Evolutionary conservation across 2,329 filamentous ascomycete species (phyloP).

Genomic region (Paraconiothyrium sp.): DNA sequence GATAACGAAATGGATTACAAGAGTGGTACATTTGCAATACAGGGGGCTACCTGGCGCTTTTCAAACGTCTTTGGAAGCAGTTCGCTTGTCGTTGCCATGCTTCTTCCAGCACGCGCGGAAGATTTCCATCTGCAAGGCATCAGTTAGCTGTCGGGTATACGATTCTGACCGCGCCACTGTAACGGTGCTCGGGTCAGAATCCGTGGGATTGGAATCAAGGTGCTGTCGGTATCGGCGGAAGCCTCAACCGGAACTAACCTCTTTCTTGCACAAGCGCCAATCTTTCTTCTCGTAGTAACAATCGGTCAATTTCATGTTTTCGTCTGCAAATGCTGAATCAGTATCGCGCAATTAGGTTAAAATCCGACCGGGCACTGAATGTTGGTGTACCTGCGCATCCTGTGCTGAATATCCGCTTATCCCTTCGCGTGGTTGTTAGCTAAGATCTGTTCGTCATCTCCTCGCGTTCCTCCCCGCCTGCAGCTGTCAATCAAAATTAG

Average conservation of each 20-base stretch:
- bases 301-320: slow-evolving; percentile 90
- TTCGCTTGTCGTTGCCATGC: slow-evolving; percentile 86
- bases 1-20: slow-evolving; percentile 1
- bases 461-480: slow-evolving; percentile 12
- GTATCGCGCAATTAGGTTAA: neutral
- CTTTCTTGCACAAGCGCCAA: slow-evolving; percentile 86
- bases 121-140: slow-evolving; percentile 76
- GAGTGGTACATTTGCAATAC: slow-evolving; percentile 10
- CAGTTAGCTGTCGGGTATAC: neutral
- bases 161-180: neutral
- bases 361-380: neutral
- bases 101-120: slow-evolving; percentile 93
- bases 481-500: slow-evolving; percentile 7
- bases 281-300: slow-evolving; percentile 97
- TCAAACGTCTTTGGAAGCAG: slow-evolving; percentile 75
- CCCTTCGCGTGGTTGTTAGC: slow-evolving; percentile 66
- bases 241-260: slow-evolving; percentile 68
- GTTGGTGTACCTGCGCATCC: slow-evolving; percentile 79
- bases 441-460: slow-evolving; percentile 29
- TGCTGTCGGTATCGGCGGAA: neutral
- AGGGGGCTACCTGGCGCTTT: neutral
- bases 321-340: slow-evolving; percentile 63
- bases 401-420: slow-evolving; percentile 97
- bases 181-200: slow-evolving; percentile 6
- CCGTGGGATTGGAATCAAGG: neutral